phyloP scores from a whole-genome alignment of 225 moss, liverwort and hornwort species.

The Anthoceros angustus region DNA sequence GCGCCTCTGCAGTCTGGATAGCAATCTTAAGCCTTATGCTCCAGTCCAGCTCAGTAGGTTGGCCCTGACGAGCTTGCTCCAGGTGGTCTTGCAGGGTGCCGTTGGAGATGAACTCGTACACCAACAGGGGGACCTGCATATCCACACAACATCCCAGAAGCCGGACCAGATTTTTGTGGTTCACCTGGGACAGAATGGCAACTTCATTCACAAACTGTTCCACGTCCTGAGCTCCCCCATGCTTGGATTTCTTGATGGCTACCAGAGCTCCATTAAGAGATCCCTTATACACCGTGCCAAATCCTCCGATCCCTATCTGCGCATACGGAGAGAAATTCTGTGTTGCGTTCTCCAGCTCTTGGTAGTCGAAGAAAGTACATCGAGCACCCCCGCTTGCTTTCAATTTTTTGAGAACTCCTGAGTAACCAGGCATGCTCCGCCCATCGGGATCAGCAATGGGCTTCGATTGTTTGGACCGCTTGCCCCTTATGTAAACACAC shows the following conservation, averaged over 20 bases:
- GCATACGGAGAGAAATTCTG: conserved; percentile 5
- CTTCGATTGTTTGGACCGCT: too few species aligned
- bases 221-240: conserved; percentile 11
- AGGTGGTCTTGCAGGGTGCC: conserved; percentile 26
- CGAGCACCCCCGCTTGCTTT: too few species aligned
- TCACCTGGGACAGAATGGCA: conserved; percentile 11
- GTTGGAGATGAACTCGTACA: conserved; percentile 19
- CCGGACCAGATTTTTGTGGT: conserved; percentile 18
- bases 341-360: conserved; percentile 20
- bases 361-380: neutral
- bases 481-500: too few species aligned
- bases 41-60: conserved; percentile 13
- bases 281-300: conserved; percentile 19
- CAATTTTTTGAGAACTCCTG: too few species aligned
- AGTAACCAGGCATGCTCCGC: too few species aligned
- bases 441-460: too few species aligned
- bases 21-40: conserved; percentile 23
- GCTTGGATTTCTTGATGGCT: conserved; percentile 15
- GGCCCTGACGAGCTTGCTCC: conserved; percentile 9
- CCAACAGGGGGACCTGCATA: conserved; percentile 14
- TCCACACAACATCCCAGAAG: conserved; percentile 21
- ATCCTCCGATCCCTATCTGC: conserved; percentile 18
- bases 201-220: conserved; percentile 14
- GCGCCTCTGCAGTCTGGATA: conserved; percentile 21
- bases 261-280: conserved; percentile 10